Base-by-base conservation (phyloP, 2,329 filamentous ascomycete genomes). In the Talaromyces amestolkiae region DNA sequence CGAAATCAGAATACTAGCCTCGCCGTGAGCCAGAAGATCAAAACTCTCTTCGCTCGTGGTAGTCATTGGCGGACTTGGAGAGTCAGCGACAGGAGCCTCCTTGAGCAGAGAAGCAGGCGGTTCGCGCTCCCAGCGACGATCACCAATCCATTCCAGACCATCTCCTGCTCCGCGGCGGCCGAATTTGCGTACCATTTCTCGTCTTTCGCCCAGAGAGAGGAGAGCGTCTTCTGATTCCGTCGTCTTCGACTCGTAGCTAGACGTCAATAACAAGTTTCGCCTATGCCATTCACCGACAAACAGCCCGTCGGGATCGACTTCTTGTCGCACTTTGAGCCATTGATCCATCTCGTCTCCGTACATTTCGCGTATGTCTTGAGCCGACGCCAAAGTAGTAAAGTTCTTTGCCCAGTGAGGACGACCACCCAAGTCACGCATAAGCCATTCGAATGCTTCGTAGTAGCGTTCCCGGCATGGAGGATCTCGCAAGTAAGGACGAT, bases 331-430 rank as follows among this genome's bases (percentile, higher is more conserved):
- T 33, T 83, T 80, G 47, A 90, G 82, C 85, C 90, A 97, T 56
- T 85, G 79, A 19, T 83, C 78, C 66, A 96, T 81, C 58, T 89
- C 81, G n/a, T 83, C 76, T 47, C 89, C 89, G 74, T 95, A 96
- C 76, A 91, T 87, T 1, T 77, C 75, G 66, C 86, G 84, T 51
- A 96, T 83, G 67, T 79, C 78, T 35, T 91, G 87, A 0, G 80
- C 72, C 11, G 85, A 83, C 5, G 82, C 79, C 3, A 85, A 83
- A 9, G 84, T 83, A 56, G 83, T 81, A 77, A 96, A 97, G 76
- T 97, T 96, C 84, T 97, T 97, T 8, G 93, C 93, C 91, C 93
- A 97, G 78, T 97, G 93, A 19, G 93, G 93, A 54, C 86, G 86
- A 9, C 90, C 93, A 61, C 90, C 91, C 70, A 96, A 82, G 53